A percentile compares a stretch with the other conserved stretches of the same genome.
Evolutionary conservation across 2,329 filamentous ascomycete genomes (phyloP).

Genomic region (Alternaria metachromatica): DNA sequence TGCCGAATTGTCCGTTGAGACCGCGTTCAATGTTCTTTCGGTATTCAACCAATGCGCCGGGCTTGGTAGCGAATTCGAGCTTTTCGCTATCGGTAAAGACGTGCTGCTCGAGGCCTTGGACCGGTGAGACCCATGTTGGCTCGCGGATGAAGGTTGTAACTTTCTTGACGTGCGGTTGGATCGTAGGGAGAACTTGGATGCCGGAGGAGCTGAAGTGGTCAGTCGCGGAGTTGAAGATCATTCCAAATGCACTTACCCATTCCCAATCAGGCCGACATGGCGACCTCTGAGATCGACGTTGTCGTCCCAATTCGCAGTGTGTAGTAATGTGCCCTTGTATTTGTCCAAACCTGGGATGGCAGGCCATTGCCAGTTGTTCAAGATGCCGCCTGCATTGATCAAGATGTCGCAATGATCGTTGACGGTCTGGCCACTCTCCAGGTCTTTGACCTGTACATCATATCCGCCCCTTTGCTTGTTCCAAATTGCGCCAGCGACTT

Average conservation of each 20-base stretch:
- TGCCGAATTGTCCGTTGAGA: conserved; percentile 56
- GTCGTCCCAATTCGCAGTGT: conserved; percentile 64
- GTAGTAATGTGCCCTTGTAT: conserved; percentile 63
- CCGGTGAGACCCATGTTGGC: conserved; percentile 59
- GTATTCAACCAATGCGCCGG: conserved; percentile 49
- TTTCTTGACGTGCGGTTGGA: conserved; percentile 54
- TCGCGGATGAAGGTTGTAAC: conserved; percentile 60
- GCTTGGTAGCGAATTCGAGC: conserved; percentile 51
- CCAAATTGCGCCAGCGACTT: conserved; percentile 48
- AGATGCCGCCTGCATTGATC: conserved; percentile 57
- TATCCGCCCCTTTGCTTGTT: conserved; percentile 45
- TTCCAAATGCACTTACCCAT: conserved; percentile 36
- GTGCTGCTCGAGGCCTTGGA: conserved; percentile 53
- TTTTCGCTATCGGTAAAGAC: conserved; percentile 53
- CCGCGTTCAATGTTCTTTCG: conserved; percentile 56
- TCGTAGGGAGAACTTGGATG: conserved; percentile 60
- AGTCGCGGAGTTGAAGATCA: background rate
- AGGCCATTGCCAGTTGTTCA: conserved; percentile 62
- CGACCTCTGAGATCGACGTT: conserved; percentile 58
- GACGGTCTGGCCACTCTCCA: conserved; percentile 33
- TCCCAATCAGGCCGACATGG: conserved; percentile 62
- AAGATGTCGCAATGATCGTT: conserved; percentile 57
- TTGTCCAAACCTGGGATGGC: conserved; percentile 58
- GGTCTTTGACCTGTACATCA: conserved; percentile 45
- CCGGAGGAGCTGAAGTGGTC: conserved; percentile 57